Evolutionary conservation across 1,139 yeast species (phyloP).

Genomic region (Geotrichum bryndzae): DNA sequence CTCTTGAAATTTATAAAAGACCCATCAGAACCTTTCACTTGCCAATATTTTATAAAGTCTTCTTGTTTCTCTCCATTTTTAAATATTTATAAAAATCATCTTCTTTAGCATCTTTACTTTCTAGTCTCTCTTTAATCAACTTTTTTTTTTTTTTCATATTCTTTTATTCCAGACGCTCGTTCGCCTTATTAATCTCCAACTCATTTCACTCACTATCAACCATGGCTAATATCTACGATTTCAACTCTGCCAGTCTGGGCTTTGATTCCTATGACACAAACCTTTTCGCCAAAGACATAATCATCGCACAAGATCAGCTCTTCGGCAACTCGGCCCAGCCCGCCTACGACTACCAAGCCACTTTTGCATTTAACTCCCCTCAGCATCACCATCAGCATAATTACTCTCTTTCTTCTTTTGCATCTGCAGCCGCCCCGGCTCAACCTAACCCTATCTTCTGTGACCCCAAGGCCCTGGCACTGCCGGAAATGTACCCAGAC

Average conservation of each 20-base stretch:
- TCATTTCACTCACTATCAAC: background rate
- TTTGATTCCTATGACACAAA: background rate
- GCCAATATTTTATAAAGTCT: background rate
- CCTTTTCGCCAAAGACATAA: background rate
- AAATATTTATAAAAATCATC: background rate
- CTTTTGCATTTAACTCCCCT: background rate
- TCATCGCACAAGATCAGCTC: background rate
- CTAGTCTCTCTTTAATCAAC: constrained; percentile 1
- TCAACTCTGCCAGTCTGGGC: background rate
- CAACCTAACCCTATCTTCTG: constrained; percentile 18
- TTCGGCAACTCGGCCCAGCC: background rate
- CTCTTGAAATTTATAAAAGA: background rate
- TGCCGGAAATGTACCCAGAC: constrained; percentile 16
- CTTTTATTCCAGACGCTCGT: background rate
- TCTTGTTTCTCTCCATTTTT: background rate
- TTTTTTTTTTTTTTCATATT: background rate
- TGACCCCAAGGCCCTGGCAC: constrained; percentile 25
- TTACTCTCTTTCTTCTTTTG: constrained; percentile 1
- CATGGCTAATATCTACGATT: constrained; percentile 10
- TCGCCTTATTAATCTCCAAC: background rate
- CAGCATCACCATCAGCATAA: background rate
- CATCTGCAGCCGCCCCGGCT: constrained; percentile 8
- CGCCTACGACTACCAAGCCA: background rate
- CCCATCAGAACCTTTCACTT: background rate
- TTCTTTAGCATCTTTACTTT: background rate